Base-by-base conservation (phyloP, 2,329 filamentous ascomycete species). In the Volutella citrinella region DNA sequence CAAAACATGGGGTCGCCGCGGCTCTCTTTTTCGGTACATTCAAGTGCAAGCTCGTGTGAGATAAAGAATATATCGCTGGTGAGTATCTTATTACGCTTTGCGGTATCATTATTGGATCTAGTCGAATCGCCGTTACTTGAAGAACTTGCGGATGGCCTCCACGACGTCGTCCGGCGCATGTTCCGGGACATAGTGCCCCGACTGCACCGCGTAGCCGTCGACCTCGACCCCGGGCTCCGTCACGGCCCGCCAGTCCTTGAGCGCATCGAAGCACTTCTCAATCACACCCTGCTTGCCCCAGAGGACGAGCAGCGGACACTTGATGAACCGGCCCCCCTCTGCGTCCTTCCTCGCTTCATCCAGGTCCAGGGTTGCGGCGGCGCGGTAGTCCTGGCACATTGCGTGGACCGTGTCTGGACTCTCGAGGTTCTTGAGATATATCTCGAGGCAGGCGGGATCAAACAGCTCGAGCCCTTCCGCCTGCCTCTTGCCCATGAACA, bases 381-480 rank as follows among this genome's bases (percentile, higher is more conserved):
- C 75, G 10, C 72, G 58, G 40, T 80, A 80, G 44, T 80, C 76
- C 42, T 78, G 65, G 40, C 73, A 77, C 58, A 69, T 72, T 0
- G 64, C 65, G 38, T 69, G 64, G 10, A 78, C 62, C 0, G 63
- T 55, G 0, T 54, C 59, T 3, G 55, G 49, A 27, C 76, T 63
- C 6, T 55, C 55, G 16, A 76, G 49, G 17, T 58, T 61, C 2
- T 52, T 52, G 2, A 60, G 58, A 39, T 76, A 78, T 4, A 61
- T 51, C 1, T 63, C 57, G 1, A 68, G 57, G 20, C 57, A 56
- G 11, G 53, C 51, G 1, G 51, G 23, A 1, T 56, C 55, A 36
- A 65, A 68, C 5, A 62, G 57, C 3, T 40, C 32, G n/a, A 59
- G 46, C 35, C 45, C 66, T 31, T 42, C 59, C 42, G 25, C 59